These are phyloP conservation scores for Yarrowia keelungensis DNA, from an alignment of 805 yeast species.

Conservation along the genomic window DNA sequence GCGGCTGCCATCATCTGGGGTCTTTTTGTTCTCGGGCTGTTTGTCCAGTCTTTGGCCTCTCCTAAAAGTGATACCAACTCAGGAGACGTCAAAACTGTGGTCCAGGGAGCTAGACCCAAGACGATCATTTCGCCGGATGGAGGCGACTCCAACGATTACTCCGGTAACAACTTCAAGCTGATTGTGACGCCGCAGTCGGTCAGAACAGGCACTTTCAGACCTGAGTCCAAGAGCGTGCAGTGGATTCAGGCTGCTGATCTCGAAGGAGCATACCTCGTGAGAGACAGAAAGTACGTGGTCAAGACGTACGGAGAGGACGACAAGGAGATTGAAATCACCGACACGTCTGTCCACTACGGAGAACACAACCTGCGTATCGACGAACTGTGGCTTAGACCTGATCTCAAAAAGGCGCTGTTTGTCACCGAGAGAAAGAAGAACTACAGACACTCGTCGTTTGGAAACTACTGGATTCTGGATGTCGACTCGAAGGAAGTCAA, in stretches of 20 bases:
- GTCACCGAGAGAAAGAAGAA: conserved; percentile 58
- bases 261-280: conserved; percentile 25
- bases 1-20: conserved; percentile 24
- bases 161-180: conserved; percentile 10
- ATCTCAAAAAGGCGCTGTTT: conserved; percentile 60
- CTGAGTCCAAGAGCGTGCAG: conserved; percentile 22
- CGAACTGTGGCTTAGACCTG: conserved; percentile 56
- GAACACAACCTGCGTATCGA: conserved; percentile 52
- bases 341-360: conserved; percentile 6
- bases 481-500: conserved; percentile 50
- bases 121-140: background rate
- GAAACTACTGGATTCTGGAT: conserved; percentile 68
- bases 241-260: conserved; percentile 33
- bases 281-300: conserved; percentile 22
- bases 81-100: background rate
- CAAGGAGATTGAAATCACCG: conserved; percentile 31
- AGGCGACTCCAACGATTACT: background rate
- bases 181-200: conserved; percentile 17
- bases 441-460: conserved; percentile 75
- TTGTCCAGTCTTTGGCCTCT: background rate
- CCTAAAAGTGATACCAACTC: background rate
- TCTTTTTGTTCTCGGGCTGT: conserved; percentile 18
- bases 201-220: conserved; percentile 21
- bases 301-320: conserved; percentile 17
- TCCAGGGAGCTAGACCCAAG: conserved; percentile 4